Evolutionary conservation across 192 early-diverging fungal genomes (phyloP), one percentile per base, ranked within the genome.

Genomic region (Coemansia sp.): DNA sequence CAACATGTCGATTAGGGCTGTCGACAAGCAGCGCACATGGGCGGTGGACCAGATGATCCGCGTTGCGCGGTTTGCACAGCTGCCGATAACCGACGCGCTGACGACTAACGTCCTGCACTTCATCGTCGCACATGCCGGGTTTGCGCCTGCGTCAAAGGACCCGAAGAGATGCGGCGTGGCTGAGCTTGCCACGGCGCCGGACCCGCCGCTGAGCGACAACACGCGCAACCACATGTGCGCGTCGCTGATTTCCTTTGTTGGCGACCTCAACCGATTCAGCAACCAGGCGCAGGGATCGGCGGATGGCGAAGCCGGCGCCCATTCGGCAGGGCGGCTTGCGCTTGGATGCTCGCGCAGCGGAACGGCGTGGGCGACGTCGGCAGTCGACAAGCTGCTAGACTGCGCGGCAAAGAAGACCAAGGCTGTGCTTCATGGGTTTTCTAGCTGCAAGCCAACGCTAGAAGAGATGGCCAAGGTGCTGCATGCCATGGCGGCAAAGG

Each of bases 11-110:
- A 52, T 53, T 24, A 73, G 69, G 62, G 52, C 68, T 5, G 65
- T 85, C 15, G 87, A 89, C 53, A 69, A 74, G 35, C 88, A 85
- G 68, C 88, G 93, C 49, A 77, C 72, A 41, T 98, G 96, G 96
- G 89, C 86, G 7, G 46, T 94, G 9, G 89, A 94, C 43, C 93
- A 95, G 77, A 89, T 98, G 88, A 78, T 89, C 49, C 72, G 86
- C 21, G 76, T 98, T 34, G 79, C 95, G 63, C 81, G 87, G 24
- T 90, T 90, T 58, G 73, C 82, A n/a, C 88, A 90, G 66, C 75
- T 94, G 38, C 87, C 91, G n/a, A 91, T 89, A 21, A 83, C 89
- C 38, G 91, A 93, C 67, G 82, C 80, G n/a, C 91, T 92, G 89
- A 81, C 92, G 43, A 63, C 75, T 44, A 75, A 64, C 2, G 86